Base-by-base conservation (phyloP, 192 early-diverging fungal genomes). In the Chytriomyces sp. region DNA sequence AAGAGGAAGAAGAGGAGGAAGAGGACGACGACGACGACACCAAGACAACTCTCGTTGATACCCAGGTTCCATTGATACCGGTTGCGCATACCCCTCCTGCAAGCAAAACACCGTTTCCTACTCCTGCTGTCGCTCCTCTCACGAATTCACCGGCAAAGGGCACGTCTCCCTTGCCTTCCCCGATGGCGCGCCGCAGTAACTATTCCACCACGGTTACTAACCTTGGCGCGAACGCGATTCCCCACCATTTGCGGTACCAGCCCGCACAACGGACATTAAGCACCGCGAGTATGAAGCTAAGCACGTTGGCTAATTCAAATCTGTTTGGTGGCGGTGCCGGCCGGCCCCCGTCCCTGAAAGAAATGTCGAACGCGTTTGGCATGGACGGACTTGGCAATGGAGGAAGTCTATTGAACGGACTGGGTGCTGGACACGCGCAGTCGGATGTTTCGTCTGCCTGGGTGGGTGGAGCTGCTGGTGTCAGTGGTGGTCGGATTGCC, bases 231-330 rank as follows among this genome's bases (percentile, higher is more conserved):
- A 64, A 25, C 44, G 7, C 8, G 22, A 49, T 64, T 39, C 39
- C 44, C 40, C 53, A 40, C 19, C 66, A 68, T 36, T 36, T 68
- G 44, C 66, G 66, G 19, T 68, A 68, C 32, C 66, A 68, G 28
- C 66, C 66, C 7, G 32, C 39, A 44, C 25, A n/a, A n/a, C n/a
- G n/a, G n/a, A n/a, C n/a, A n/a, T n/a, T n/a, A n/a, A 3, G 17
- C 44, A 3, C 44, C 44, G 1, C 44, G 44, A 49, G 44, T 49
- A n/a, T 14, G 17, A 49, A 49, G 44, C 44, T n/a, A 14, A 49
- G 44, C 14, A 3, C 44, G 44, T 14, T 22, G 22, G 2, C 44
- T n/a, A 49, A 49, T 22, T 49, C 44, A n/a, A 0, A 49, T 14
- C 2, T 14, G 44, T 14, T n/a, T 49, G 44, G 44, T 22, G 44